These are phyloP conservation scores for Carex arenaria DNA, from an alignment of 202 grass and related monocot species.

Conservation along the genomic window DNA sequence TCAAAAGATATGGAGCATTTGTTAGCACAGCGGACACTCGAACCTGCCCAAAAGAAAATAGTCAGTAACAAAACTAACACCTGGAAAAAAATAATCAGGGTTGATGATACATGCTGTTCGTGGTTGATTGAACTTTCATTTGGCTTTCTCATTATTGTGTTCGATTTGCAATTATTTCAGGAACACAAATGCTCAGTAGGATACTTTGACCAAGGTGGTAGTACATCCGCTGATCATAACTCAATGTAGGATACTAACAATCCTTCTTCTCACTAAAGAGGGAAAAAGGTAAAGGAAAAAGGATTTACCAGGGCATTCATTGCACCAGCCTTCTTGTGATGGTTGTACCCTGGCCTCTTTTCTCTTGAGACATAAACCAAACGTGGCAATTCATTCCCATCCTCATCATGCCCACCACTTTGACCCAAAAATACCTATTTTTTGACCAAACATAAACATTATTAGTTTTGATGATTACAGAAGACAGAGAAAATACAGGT, in stretches of 20 bases:
- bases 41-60: slow-evolving; percentile 43
- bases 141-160: not conserved
- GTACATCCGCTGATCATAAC: not conserved
- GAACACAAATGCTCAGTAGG: not conserved
- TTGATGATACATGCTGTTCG: not conserved
- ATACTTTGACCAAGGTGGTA: not conserved
- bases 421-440: slow-evolving; percentile 91
- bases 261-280: not conserved
- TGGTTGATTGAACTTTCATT: not conserved
- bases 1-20: slow-evolving; percentile 81
- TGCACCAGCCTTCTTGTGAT: slow-evolving; percentile 97
- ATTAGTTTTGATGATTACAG: not conserved
- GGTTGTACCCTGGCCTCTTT: slow-evolving; percentile 79
- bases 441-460: not conserved
- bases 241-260: not conserved
- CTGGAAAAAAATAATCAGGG: not conserved
- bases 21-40: slow-evolving; percentile 84
- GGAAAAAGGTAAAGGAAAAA: not conserved
- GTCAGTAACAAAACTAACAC: not conserved
- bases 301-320: slow-evolving; percentile 76
- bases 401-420: slow-evolving; percentile 80
- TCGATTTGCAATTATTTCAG: slow-evolving; percentile 10
- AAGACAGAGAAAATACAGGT: not conserved
- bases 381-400: slow-evolving; percentile 84
- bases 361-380: slow-evolving; percentile 93